These are phyloP conservation scores for Quercus aquifolioides DNA, from an alignment of 306 rosid species.

Conservation along the genomic window DNA sequence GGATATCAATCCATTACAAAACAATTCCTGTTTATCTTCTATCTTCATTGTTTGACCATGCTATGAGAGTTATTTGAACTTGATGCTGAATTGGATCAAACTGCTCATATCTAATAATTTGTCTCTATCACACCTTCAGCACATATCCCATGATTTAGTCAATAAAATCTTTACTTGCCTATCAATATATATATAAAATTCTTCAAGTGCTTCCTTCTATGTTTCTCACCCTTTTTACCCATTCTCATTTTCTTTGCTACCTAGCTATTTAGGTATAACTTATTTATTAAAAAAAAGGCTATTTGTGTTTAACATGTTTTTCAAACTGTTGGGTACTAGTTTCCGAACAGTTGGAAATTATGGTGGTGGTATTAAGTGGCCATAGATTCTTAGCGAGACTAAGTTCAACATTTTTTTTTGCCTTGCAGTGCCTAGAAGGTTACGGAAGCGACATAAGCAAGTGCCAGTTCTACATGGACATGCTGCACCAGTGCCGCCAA, in stretches of 20 bases:
- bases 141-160: too few species aligned
- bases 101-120: background rate
- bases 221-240: background rate
- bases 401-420: background rate
- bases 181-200: background rate
- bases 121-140: too few species aligned
- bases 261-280: background rate
- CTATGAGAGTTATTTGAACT: background rate
- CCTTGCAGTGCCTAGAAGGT: conserved; percentile 25
- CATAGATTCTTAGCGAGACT: background rate
- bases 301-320: background rate
- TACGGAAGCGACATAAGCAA: conserved; percentile 30
- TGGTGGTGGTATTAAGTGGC: background rate
- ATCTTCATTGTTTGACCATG: background rate
- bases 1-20: background rate
- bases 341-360: background rate
- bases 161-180: too few species aligned
- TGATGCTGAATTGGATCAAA: background rate
- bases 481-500: conserved; percentile 18
- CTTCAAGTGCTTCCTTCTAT: background rate
- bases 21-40: background rate
- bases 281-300: too few species aligned
- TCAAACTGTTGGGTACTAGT: background rate
- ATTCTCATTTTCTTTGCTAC: background rate
- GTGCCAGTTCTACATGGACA: conserved; percentile 36